Evolutionary conservation across 2,329 filamentous ascomycete species (phyloP).

Genomic region (Ophiostoma novo-ulmi): DNA sequence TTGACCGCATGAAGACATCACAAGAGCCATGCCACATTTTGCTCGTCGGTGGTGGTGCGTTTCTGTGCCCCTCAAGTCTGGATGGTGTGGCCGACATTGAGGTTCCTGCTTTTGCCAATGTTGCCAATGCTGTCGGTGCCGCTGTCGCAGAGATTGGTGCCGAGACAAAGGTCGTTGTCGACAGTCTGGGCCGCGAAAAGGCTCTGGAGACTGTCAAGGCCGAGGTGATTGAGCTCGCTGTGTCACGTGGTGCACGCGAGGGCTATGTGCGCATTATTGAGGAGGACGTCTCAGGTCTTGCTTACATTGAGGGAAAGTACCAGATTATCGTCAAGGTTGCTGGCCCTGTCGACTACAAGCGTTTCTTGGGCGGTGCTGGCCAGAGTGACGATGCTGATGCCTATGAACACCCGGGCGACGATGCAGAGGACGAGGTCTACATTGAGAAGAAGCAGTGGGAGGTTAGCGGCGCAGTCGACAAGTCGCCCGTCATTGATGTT

Average conservation of each 20-base stretch:
- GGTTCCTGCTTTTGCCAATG: not conserved
- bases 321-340: slow-evolving; percentile 55
- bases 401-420: not conserved
- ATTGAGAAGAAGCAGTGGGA: slow-evolving; percentile 24
- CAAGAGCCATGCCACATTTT: slow-evolving; percentile 54
- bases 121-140: slow-evolving; percentile 62
- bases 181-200: not conserved
- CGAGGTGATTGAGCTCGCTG: slow-evolving; percentile 33
- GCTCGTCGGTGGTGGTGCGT: slow-evolving; percentile 55
- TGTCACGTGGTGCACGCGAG: slow-evolving; percentile 43
- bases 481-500: slow-evolving; percentile 32
- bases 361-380: not conserved
- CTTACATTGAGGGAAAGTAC: slow-evolving; percentile 50
- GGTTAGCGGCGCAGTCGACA: slow-evolving; percentile 25
- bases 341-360: slow-evolving; percentile 47
- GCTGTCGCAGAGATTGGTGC: slow-evolving; percentile 46
- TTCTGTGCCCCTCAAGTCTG: not conserved
- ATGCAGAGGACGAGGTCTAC: slow-evolving; percentile 17
- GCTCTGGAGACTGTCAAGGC: not conserved
- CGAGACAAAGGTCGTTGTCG: slow-evolving; percentile 1
- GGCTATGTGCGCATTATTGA: slow-evolving; percentile 47
- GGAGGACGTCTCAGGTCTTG: slow-evolving; percentile 50
- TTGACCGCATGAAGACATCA: slow-evolving; percentile 60
- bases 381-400: not conserved
- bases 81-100: not conserved